Conservation (phyloP, 768 basidiomycete species). For the Lactarius sp. region DNA sequence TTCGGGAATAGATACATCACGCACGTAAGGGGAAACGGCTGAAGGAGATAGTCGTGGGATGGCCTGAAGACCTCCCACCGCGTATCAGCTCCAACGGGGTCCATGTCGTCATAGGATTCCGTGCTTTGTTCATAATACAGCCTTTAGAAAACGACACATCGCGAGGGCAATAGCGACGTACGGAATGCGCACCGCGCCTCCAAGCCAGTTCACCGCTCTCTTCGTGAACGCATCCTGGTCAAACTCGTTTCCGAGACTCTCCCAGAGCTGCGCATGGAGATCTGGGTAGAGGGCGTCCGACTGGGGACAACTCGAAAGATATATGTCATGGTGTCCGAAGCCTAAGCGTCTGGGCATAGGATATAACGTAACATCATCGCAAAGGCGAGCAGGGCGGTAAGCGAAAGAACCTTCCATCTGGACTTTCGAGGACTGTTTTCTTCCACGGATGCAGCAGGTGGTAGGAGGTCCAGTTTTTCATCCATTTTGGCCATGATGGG, state of each 20-base stretch:
- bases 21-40: slow-evolving; percentile 60
- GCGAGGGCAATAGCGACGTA: slow-evolving; percentile 27
- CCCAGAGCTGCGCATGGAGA: too few relatives aligned
- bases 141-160: not conserved
- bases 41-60: slow-evolving; percentile 40
- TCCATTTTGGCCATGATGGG: not conserved
- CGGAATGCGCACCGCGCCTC: slow-evolving; percentile 38
- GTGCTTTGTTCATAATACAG: slow-evolving; percentile 35
- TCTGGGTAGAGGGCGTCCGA: too few relatives aligned
- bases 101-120: slow-evolving; percentile 48
- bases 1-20: slow-evolving; percentile 16
- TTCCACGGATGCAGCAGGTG: not conserved
- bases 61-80: slow-evolving; percentile 39
- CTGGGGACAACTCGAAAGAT: too few relatives aligned
- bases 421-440: not conserved
- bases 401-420: not conserved
- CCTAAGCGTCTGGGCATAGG: not conserved
- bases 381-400: not conserved
- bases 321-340: not conserved
- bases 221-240: slow-evolving; percentile 34
- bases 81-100: slow-evolving; percentile 42
- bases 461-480: not conserved
- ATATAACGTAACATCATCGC: not conserved
- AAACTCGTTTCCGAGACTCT: too few relatives aligned
- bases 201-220: slow-evolving; percentile 36